A percentile compares a stretch with the other conserved stretches of the same genome.
Evolutionary conservation across 2,329 filamentous ascomycete genomes (phyloP).

Genomic region (Penicillium sp.): DNA sequence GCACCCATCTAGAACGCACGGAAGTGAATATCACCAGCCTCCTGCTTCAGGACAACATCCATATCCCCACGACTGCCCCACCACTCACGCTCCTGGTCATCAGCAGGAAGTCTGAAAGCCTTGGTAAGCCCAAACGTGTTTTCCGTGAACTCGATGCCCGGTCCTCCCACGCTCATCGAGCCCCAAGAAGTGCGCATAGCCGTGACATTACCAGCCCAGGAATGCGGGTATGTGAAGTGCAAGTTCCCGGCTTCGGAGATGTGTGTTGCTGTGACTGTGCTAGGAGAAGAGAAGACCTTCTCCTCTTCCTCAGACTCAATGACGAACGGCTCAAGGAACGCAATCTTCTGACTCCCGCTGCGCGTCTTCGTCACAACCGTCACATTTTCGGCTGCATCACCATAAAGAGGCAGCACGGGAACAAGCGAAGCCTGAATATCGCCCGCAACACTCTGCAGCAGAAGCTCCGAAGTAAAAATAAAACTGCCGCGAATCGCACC

Average conservation of each 20-base stretch:
- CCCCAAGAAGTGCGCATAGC: slow-evolving; percentile 16
- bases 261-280: slow-evolving; percentile 17
- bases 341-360: slow-evolving; percentile 18
- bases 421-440: slow-evolving; percentile 14
- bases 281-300: not conserved
- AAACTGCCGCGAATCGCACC: slow-evolving; percentile 39
- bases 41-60: slow-evolving; percentile 17
- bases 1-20: not conserved
- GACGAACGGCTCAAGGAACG: slow-evolving; percentile 19
- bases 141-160: slow-evolving; percentile 19
- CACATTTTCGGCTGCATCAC: not conserved
- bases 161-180: slow-evolving; percentile 18
- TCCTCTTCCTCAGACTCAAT: not conserved
- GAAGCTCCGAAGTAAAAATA: slow-evolving; percentile 48
- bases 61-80: slow-evolving; percentile 21
- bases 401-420: not conserved
- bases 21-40: slow-evolving; percentile 12
- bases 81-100: slow-evolving; percentile 15
- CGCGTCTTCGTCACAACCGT: slow-evolving; percentile 13
- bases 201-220: slow-evolving; percentile 29
- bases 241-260: slow-evolving; percentile 21
- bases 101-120: slow-evolving; percentile 15
- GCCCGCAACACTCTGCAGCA: slow-evolving; percentile 41
- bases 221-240: slow-evolving; percentile 24
- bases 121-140: slow-evolving; percentile 12